These are phyloP conservation scores for Clonostachys byssicola DNA, from an alignment of 2,329 filamentous ascomycete genomes.

Conservation along the genomic window DNA sequence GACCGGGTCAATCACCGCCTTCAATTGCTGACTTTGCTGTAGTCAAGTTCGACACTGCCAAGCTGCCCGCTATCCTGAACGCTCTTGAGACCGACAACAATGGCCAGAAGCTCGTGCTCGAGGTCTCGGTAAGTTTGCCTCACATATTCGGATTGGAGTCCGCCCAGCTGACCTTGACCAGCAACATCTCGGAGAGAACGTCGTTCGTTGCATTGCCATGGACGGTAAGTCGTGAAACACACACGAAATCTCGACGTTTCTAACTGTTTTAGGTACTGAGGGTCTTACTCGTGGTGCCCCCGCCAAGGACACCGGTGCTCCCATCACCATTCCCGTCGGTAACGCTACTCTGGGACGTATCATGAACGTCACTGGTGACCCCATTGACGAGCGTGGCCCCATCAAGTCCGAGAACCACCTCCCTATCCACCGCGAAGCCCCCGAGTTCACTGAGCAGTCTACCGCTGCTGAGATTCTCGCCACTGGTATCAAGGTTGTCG, in stretches of 20 bases:
- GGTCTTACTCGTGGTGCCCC: slow-evolving; percentile 93
- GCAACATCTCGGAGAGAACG: slow-evolving; percentile 99
- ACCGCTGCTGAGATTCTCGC: slow-evolving; percentile 94
- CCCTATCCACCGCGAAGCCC: slow-evolving; percentile 93
- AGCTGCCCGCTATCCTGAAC: slow-evolving; percentile 96
- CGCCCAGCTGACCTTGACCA: slow-evolving; percentile 39
- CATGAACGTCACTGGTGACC: slow-evolving; percentile 99
- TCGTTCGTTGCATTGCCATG: slow-evolving; percentile 99
- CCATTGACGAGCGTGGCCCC: slow-evolving; percentile 98
- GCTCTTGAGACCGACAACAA: slow-evolving; percentile 88
- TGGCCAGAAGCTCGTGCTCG: slow-evolving; percentile 90
- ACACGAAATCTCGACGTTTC: slow-evolving; percentile 3
- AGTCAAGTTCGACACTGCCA: slow-evolving; percentile 96
- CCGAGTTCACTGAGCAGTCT: slow-evolving; percentile 90
- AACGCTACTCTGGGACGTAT: slow-evolving; percentile 93
- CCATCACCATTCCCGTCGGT: slow-evolving; percentile 96
- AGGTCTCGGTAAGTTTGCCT: slow-evolving; percentile 75
- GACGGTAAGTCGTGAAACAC: slow-evolving; percentile 63
- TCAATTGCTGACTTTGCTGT: slow-evolving; percentile 13
- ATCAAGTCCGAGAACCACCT: slow-evolving; percentile 87
- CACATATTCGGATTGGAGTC: not conserved
- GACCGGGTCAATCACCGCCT: not conserved
- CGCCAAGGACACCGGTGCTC: slow-evolving; percentile 83
- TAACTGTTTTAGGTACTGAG: slow-evolving; percentile 73
- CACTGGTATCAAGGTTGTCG: slow-evolving; percentile 99